Evolutionary conservation across 1,139 yeast species (phyloP).

Genomic region (Blastobotrys indianensis): DNA sequence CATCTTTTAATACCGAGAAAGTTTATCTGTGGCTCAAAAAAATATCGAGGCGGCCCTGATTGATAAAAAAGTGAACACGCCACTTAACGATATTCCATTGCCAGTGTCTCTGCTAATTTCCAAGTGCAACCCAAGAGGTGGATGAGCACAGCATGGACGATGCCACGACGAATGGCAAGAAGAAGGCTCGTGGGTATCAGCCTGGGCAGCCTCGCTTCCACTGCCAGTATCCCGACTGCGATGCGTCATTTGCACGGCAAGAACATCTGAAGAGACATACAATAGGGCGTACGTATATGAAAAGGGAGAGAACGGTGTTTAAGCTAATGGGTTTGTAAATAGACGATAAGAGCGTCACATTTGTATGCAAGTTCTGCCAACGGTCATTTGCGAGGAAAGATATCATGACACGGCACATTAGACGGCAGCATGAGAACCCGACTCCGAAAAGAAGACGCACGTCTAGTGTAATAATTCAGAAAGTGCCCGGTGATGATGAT

Average conservation of each 20-base stretch:
- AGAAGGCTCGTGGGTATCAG: slow-evolving; percentile 15
- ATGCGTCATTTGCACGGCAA: slow-evolving; percentile 22
- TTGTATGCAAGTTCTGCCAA: slow-evolving; percentile 19
- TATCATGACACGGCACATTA: slow-evolving; percentile 21
- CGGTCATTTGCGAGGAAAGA: slow-evolving; percentile 23
- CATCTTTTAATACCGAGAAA: no score
- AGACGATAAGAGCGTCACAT: slow-evolving; percentile 20
- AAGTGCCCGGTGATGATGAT: not conserved
- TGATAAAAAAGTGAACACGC: no score
- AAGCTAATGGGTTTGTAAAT: no score
- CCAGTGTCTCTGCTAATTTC: no score
- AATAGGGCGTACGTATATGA: slow-evolving; percentile 18
- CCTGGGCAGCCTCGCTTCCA: slow-evolving; percentile 19
- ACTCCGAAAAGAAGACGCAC: not conserved
- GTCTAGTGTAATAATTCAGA: not conserved
- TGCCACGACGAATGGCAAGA: not conserved
- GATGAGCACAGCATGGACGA: no score
- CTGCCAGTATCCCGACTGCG: slow-evolving; percentile 16
- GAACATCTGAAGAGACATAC: slow-evolving; percentile 25
- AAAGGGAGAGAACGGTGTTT: not conserved
- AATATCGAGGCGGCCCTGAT: no score
- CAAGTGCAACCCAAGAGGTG: no score
- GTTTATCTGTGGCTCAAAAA: no score
- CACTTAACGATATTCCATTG: no score
- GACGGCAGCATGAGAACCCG: slow-evolving; percentile 20